phyloP scores from a whole-genome alignment of 2,329 filamentous ascomycete species.

The Pseudogymnoascus sp. region DNA sequence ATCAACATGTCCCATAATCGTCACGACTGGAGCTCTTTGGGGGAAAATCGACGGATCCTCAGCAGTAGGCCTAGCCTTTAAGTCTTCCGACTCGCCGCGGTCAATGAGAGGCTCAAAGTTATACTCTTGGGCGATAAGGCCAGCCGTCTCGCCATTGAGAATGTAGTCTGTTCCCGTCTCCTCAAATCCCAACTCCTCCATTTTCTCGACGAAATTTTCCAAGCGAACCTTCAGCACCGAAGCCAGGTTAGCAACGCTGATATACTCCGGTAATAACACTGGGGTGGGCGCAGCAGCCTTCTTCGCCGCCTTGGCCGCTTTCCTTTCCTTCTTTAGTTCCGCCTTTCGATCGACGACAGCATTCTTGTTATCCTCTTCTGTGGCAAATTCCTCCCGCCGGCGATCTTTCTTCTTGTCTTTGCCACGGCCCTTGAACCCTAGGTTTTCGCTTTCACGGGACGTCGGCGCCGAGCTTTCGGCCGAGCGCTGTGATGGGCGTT shows the following conservation, averaged over 20 bases:
- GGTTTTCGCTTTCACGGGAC: neutral
- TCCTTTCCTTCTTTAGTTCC: slow-evolving; percentile 36
- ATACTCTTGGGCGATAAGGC: slow-evolving; percentile 84
- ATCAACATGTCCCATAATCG: slow-evolving; percentile 98
- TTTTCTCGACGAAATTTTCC: slow-evolving; percentile 63
- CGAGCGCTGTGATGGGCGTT: neutral
- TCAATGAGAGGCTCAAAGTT: slow-evolving; percentile 81
- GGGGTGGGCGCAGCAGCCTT: slow-evolving; percentile 40
- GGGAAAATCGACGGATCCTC: slow-evolving; percentile 64
- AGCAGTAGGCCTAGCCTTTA: slow-evolving; percentile 60
- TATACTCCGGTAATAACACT: slow-evolving; percentile 81
- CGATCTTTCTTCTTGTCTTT: slow-evolving; percentile 11
- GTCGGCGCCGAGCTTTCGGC: neutral
- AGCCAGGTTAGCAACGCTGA: slow-evolving; percentile 78
- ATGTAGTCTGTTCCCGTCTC: slow-evolving; percentile 75
- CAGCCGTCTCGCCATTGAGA: slow-evolving; percentile 83
- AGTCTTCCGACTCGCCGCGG: slow-evolving; percentile 56
- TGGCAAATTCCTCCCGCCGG: slow-evolving; percentile 22
- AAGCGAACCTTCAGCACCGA: slow-evolving; percentile 63
- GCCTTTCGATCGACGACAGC: slow-evolving; percentile 21
- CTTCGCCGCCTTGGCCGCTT: slow-evolving; percentile 34
- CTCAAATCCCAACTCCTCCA: slow-evolving; percentile 84
- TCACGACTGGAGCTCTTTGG: slow-evolving; percentile 80
- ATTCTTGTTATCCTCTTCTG: slow-evolving; percentile 26
- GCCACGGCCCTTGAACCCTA: neutral